Evolutionary conservation across 495 filamentous ascomycete genomes (phyloP).

Genomic region (Tuber calosporum): DNA sequence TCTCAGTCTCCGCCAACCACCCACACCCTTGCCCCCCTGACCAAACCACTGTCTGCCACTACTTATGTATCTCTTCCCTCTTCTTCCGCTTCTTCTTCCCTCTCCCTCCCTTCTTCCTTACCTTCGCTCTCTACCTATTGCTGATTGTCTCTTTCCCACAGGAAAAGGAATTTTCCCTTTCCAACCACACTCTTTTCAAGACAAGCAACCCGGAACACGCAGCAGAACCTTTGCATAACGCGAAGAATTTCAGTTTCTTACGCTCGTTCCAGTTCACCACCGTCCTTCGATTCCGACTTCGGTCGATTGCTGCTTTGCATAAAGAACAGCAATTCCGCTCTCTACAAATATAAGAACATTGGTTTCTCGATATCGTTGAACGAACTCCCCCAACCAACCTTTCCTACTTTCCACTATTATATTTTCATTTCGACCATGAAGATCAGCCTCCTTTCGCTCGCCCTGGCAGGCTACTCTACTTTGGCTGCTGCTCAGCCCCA

Average conservation of each 20-base stretch:
- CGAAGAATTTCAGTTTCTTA: conserved; percentile 1
- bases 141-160: conserved; percentile 25
- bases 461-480: conserved; percentile 26
- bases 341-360: not conserved
- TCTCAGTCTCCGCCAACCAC: conserved; percentile 6
- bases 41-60: not conserved
- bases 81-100: conserved; percentile 15
- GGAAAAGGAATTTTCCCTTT: conserved; percentile 31
- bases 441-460: conserved; percentile 32
- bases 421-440: conserved; percentile 20
- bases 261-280: not conserved
- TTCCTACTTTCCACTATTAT: not conserved
- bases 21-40: not conserved
- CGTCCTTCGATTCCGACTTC: not conserved
- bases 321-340: conserved; percentile 7
- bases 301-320: conserved; percentile 1
- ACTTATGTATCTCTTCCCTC: conserved; percentile 11
- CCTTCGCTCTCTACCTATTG: conserved; percentile 21
- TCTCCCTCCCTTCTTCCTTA: conserved; percentile 12
- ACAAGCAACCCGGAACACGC: conserved; percentile 22
- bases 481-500: conserved; percentile 32
- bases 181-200: conserved; percentile 33
- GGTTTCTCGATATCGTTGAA: conserved; percentile 2
- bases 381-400: not conserved
- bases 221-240: conserved; percentile 12